These are phyloP conservation scores for Plasmodium billcollinsi DNA, from an alignment of 169 alveolate species.

Conservation along the genomic window DNA sequence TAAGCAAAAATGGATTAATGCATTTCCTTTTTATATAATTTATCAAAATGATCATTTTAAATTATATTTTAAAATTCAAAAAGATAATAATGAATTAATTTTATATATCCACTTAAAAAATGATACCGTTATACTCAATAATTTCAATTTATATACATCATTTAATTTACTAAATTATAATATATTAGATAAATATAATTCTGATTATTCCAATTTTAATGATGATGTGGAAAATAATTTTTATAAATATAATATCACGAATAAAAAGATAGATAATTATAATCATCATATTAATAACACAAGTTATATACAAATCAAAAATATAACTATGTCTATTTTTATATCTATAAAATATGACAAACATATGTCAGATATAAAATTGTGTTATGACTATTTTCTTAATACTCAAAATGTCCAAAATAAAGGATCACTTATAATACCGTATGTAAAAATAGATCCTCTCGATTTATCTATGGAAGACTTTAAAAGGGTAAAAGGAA, in stretches of 20 bases:
- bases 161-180: not conserved
- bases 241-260: not conserved
- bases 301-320: not conserved
- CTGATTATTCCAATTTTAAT: not conserved
- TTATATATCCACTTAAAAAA: constrained; percentile 10
- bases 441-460: constrained; percentile 20
- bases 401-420: not conserved
- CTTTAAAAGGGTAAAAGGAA: constrained; percentile 38
- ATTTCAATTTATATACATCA: constrained; percentile 10
- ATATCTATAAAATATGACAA: constrained; percentile 6
- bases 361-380: not conserved
- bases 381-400: constrained; percentile 10
- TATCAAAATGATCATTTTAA: constrained; percentile 18
- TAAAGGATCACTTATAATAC: not conserved
- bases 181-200: not conserved
- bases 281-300: not conserved
- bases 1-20: not conserved
- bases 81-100: constrained; percentile 6
- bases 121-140: not conserved
- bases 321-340: not conserved
- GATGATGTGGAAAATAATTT: not conserved
- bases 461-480: constrained; percentile 23
- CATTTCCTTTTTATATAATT: constrained; percentile 1
- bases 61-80: constrained; percentile 14
- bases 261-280: not conserved